Conservation (phyloP, 331 rosid genomes). For the Phaseolus coccineus region DNA sequence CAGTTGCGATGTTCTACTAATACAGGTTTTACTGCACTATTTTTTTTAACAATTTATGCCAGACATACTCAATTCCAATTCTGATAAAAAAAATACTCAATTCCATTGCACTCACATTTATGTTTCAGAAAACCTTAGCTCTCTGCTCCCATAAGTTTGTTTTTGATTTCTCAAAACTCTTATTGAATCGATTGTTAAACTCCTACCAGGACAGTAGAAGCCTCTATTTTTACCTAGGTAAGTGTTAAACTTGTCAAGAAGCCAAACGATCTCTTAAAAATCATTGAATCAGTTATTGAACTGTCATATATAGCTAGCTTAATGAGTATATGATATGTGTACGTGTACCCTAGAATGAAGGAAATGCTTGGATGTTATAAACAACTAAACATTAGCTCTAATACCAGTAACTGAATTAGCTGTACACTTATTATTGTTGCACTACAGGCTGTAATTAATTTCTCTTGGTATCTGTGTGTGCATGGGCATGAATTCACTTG, state of each 20-base stretch:
- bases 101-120: background rate
- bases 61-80: background rate
- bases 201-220: background rate
- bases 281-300: background rate
- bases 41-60: background rate
- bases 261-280: background rate
- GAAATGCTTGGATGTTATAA: conserved; percentile 2
- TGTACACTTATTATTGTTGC: background rate
- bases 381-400: conserved; percentile 1
- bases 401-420: background rate
- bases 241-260: background rate
- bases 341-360: background rate
- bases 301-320: background rate
- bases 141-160: background rate
- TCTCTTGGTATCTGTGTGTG: background rate
- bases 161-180: background rate
- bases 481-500: background rate
- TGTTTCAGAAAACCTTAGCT: background rate
- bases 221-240: background rate
- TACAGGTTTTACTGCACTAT: background rate
- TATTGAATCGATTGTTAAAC: background rate
- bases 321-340: background rate
- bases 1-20: background rate
- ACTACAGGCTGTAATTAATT: background rate
- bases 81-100: background rate